Evolutionary conservation across 2,329 filamentous ascomycete genomes (phyloP), one percentile per base, ranked within the genome.

Genomic region (Akanthomyces muscarius): DNA sequence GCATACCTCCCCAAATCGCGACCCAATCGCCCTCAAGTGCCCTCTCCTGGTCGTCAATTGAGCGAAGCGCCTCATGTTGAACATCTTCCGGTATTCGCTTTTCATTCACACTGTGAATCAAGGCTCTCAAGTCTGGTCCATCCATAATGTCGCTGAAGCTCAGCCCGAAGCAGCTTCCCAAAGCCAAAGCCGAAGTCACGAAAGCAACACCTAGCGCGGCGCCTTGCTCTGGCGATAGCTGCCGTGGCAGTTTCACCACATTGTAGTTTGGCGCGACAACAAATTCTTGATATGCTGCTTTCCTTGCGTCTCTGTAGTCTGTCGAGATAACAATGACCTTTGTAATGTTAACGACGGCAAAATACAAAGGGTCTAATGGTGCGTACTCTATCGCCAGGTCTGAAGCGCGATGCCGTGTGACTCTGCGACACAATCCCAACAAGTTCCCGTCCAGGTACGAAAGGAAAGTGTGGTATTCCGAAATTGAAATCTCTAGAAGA

Each of bases 251-350:
- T 6, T 83, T 80, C 5, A 86, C 86, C 0, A 84, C 81, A 69
- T 90, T 91, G 73, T 83, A 89, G 65, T 85, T 80, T 0, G 83
- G 85, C 0, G 86, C 83, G 4, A 90, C 79, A 21, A 85, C 84
- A 67, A 89, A 91, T 70, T 90, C 78, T 72, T 91, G 89, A 70
- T 87, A 91, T 1, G 87, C 86, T 1, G 87, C 87, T 72, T 91
- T 91, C 41, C 89, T 81, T 23, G 86, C 79, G 68, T 91, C 89
- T 18, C 89, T 83, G 69, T 91, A 91, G 74, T 91, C 89, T 36
- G 89, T 91, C 0, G 88, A 90, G 16, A 89, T 86, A n/a, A 85
- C 84, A 41, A 89, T 80, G 11, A 82, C 79, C 74, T 78, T 80
- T 6, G n/a, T 28, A 13, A 5, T 18, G n/a, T 64, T 54, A 66